phyloP scores from a whole-genome alignment of 2,329 filamentous ascomycete species.

The Aspergillus fumigatiaffinis region DNA sequence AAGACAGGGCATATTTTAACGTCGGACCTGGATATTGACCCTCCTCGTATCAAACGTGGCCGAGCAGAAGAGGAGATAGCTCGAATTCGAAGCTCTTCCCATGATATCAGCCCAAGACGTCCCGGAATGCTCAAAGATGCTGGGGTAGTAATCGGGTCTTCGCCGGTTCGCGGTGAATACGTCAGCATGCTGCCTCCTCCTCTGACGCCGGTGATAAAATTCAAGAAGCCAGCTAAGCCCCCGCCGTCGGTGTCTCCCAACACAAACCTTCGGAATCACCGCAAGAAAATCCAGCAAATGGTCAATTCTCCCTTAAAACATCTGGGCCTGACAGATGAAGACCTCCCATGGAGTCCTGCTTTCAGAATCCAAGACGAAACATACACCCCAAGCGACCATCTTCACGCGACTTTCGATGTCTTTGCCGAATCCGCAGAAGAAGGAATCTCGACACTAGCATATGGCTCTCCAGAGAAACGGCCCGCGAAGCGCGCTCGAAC shows the following conservation, averaged over 20 bases:
- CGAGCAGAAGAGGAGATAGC: constrained; percentile 95
- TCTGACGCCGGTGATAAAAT: constrained; percentile 77
- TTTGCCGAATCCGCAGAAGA: constrained; percentile 46
- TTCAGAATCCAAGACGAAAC: constrained; percentile 51
- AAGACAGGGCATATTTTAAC: constrained; percentile 63
- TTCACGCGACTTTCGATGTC: constrained; percentile 53
- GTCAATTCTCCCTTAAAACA: constrained; percentile 68
- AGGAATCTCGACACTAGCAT: constrained; percentile 35
- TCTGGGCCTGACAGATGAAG: constrained; percentile 39
- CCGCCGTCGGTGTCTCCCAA: constrained; percentile 84
- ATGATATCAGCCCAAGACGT: constrained; percentile 72
- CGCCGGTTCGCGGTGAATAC: constrained; percentile 60
- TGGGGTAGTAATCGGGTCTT: constrained; percentile 54
- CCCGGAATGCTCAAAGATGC: constrained; percentile 40
- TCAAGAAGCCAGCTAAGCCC: constrained; percentile 63
- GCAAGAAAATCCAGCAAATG: constrained; percentile 75
- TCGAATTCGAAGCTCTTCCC: constrained; percentile 84
- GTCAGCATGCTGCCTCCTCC: constrained; percentile 65
- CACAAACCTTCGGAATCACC: constrained; percentile 84
- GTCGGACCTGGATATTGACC: constrained; percentile 69
- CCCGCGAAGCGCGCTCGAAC: constrained; percentile 49
- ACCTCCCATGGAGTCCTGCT: constrained; percentile 44
- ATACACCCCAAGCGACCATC: constrained; percentile 36
- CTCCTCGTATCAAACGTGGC: constrained; percentile 78
- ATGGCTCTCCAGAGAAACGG: constrained; percentile 55